phyloP scores from a whole-genome alignment of 2,329 filamentous ascomycete genomes.

The Calonectria hongkongensis region DNA sequence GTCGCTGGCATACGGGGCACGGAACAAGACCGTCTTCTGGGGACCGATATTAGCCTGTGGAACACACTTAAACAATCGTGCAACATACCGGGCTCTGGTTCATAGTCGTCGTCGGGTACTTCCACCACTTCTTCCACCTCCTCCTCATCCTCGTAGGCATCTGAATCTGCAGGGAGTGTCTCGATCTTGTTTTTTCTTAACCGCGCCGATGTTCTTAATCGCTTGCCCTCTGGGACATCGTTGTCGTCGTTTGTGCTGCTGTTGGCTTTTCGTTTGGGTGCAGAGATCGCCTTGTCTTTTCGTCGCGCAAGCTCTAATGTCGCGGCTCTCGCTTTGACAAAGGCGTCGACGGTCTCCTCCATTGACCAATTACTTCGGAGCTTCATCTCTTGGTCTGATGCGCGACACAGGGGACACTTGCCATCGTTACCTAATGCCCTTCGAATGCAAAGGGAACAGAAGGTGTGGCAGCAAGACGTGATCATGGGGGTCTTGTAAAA shows the following conservation, averaged over 20 bases:
- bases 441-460: slow-evolving; percentile 96
- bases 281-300: slow-evolving; percentile 18
- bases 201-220: slow-evolving; percentile 71
- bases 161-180: slow-evolving; percentile 52
- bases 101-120: slow-evolving; percentile 56
- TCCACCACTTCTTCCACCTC: slow-evolving; percentile 51
- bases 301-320: slow-evolving; percentile 79
- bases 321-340: slow-evolving; percentile 77
- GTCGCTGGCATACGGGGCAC: slow-evolving; percentile 87
- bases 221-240: slow-evolving; percentile 65
- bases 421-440: slow-evolving; percentile 88
- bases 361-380: slow-evolving; percentile 89
- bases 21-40: slow-evolving; percentile 84
- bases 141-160: slow-evolving; percentile 42
- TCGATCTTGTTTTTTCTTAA: slow-evolving; percentile 65
- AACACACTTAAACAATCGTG: background rate
- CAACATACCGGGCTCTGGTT: slow-evolving; percentile 53
- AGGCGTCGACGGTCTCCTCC: slow-evolving; percentile 89
- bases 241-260: slow-evolving; percentile 55
- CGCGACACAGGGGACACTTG: slow-evolving; percentile 90
- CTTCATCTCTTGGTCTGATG: slow-evolving; percentile 87
- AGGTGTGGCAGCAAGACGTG: slow-evolving; percentile 95
- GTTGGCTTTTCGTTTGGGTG: slow-evolving; percentile 73
- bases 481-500: slow-evolving; percentile 97
- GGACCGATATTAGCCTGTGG: slow-evolving; percentile 39